Evolutionary conservation across 345 rosid species (phyloP).

Genomic region (Populus nigra): DNA sequence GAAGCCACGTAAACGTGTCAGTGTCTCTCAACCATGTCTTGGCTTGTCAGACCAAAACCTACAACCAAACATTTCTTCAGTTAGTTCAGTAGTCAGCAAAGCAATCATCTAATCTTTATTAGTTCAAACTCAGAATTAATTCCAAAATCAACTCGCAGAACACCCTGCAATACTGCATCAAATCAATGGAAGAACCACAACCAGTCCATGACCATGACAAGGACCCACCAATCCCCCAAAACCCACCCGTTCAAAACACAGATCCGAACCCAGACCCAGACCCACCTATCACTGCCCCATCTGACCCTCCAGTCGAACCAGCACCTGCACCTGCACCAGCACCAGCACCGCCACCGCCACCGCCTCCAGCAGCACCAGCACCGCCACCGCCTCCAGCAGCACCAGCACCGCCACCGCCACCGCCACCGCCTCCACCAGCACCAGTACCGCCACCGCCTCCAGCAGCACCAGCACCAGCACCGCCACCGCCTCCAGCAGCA

Average conservation of each 20-base stretch:
- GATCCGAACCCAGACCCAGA: slow-evolving; percentile 17
- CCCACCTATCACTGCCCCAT: slow-evolving; percentile 13
- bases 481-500: neutral
- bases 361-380: neutral
- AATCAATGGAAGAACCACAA: slow-evolving; percentile 39
- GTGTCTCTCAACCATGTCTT: neutral
- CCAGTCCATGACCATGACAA: slow-evolving; percentile 1
- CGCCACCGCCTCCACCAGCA: too few relatives aligned
- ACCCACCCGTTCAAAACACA: slow-evolving; percentile 7
- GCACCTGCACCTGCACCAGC: slow-evolving; percentile 13
- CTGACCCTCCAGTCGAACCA: slow-evolving; percentile 28
- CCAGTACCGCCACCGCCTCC: neutral
- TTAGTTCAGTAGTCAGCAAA: too few relatives aligned
- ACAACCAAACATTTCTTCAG: neutral
- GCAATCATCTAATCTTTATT: neutral
- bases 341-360: slow-evolving; percentile 1
- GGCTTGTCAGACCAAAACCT: neutral
- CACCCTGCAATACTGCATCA: neutral
- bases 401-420: too few relatives aligned
- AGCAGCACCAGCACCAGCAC: slow-evolving; percentile 26
- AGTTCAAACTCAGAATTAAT: neutral
- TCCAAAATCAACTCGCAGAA: neutral
- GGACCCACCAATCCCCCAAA: slow-evolving; percentile 11
- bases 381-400: slow-evolving; percentile 6
- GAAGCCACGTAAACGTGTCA: too few relatives aligned